phyloP scores from a whole-genome alignment of 331 rosid genomes.

The Pyrus hybrid region DNA sequence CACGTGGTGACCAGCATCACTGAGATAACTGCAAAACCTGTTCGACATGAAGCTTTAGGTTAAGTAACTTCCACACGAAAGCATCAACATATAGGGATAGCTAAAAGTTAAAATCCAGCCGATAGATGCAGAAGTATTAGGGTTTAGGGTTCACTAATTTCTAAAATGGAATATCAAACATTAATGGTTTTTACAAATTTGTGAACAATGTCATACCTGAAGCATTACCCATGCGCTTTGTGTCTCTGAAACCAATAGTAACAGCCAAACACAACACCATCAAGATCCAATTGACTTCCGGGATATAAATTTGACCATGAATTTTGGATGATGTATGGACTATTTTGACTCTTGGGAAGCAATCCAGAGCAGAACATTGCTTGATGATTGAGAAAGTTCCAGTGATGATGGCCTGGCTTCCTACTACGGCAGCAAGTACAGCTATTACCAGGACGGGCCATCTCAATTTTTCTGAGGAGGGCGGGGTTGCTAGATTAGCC shows the following conservation, averaged over 20 bases:
- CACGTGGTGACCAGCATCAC: conserved; percentile 98
- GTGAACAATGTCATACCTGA: conserved; percentile 54
- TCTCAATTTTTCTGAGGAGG: conserved; percentile 58
- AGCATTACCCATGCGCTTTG: conserved; percentile 79
- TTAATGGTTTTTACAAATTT: background rate
- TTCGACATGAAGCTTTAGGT: conserved; percentile 4
- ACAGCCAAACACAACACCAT: conserved; percentile 80
- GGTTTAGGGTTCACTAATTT: background rate
- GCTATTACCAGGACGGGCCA: conserved; percentile 92
- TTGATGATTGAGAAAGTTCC: conserved; percentile 95
- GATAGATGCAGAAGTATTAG: background rate
- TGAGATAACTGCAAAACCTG: conserved; percentile 96
- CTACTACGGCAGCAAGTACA: conserved; percentile 91
- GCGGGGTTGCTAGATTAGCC: conserved; percentile 16
- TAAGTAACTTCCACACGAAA: background rate
- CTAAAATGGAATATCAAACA: no score
- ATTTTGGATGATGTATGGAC: conserved; percentile 89
- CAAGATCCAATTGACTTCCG: conserved; percentile 91
- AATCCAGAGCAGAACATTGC: conserved; percentile 83
- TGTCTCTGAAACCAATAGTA: conserved; percentile 83
- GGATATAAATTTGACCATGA: conserved; percentile 94
- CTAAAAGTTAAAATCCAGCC: background rate
- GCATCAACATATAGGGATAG: background rate
- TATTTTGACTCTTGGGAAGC: conserved; percentile 91
- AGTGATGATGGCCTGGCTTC: conserved; percentile 94